phyloP scores from a whole-genome alignment of 192 early-diverging fungal genomes.

The Coemansia sp. region DNA sequence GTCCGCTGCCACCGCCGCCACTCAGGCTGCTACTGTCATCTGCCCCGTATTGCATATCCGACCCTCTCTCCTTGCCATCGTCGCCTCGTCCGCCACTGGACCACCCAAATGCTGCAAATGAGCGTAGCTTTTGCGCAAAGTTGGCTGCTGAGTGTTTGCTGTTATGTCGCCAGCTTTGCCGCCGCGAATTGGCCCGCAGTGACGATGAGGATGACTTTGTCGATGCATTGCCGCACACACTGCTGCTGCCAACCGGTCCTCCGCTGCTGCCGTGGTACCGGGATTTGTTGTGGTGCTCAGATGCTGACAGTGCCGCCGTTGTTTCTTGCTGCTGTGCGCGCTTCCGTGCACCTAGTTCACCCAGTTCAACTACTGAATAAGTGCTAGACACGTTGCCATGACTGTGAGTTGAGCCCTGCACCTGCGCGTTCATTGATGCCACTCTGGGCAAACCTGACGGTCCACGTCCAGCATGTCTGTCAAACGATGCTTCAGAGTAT shows the following conservation, averaged over 20 bases:
- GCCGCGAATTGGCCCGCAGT: slow-evolving; percentile 16
- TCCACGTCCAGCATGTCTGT: slow-evolving; percentile 11
- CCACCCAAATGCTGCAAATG: slow-evolving; percentile 46
- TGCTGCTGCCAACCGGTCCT: neutral
- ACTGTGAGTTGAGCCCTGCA: neutral
- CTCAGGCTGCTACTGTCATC: slow-evolving; percentile 6
- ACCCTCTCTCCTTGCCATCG: slow-evolving; percentile 5
- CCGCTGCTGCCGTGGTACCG: neutral
- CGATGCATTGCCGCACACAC: slow-evolving; percentile 14
- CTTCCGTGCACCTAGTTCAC: neutral
- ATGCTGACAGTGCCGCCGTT: neutral
- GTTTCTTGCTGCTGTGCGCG: neutral
- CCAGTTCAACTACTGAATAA: neutral
- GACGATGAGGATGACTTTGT: slow-evolving; percentile 47
- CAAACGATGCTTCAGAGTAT: slow-evolving; percentile 24
- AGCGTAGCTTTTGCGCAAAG: slow-evolving; percentile 51
- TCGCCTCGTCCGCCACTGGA: slow-evolving; percentile 11
- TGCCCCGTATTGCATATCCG: neutral
- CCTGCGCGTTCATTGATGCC: neutral
- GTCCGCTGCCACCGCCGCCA: neutral
- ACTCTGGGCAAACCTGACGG: slow-evolving; percentile 6
- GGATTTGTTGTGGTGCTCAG: neutral
- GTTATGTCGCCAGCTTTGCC: slow-evolving; percentile 45
- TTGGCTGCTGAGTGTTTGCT: slow-evolving; percentile 22
- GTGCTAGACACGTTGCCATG: neutral